Evolutionary conservation across 129 eudicot genomes (phyloP).

Genomic region (Flaveria linearis): DNA sequence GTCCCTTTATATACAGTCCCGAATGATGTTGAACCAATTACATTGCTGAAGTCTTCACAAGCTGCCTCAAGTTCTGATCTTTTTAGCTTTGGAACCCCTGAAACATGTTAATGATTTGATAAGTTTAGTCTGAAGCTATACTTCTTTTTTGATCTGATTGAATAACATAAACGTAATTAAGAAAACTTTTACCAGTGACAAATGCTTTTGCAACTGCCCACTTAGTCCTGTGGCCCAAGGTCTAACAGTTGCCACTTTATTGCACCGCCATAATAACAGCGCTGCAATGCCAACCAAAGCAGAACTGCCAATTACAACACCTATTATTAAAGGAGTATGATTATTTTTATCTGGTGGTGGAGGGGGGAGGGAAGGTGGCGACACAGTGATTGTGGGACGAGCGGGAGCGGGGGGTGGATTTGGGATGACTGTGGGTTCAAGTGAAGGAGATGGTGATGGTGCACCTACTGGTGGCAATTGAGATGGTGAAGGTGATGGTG

Average conservation of each 20-base stretch:
- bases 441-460: constrained; percentile 43
- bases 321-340: constrained; percentile 23
- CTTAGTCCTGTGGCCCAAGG: constrained; percentile 94
- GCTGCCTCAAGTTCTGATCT: constrained; percentile 89
- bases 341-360: background rate
- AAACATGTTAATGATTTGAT: constrained; percentile 23
- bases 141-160: background rate
- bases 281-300: constrained; percentile 41
- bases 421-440: constrained; percentile 26
- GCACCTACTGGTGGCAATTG: background rate
- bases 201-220: constrained; percentile 86
- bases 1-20: constrained; percentile 92
- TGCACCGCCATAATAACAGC: constrained; percentile 42
- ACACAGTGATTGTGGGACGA: constrained; percentile 12
- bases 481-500: background rate
- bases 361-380: constrained; percentile 35
- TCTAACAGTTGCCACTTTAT: constrained; percentile 60
- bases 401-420: constrained; percentile 9
- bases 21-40: constrained; percentile 63
- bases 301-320: constrained; percentile 49
- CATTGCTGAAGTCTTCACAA: constrained; percentile 99
- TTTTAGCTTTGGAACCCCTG: constrained; percentile 86
- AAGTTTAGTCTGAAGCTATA: background rate
- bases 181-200: constrained; percentile 60
- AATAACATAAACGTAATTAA: background rate